Percentiles rank a stretch among this genome's conserved stretches.
phyloP scores from a whole-genome alignment of 805 yeast genomes.

The Wickerhamiella alocasiicola region DNA sequence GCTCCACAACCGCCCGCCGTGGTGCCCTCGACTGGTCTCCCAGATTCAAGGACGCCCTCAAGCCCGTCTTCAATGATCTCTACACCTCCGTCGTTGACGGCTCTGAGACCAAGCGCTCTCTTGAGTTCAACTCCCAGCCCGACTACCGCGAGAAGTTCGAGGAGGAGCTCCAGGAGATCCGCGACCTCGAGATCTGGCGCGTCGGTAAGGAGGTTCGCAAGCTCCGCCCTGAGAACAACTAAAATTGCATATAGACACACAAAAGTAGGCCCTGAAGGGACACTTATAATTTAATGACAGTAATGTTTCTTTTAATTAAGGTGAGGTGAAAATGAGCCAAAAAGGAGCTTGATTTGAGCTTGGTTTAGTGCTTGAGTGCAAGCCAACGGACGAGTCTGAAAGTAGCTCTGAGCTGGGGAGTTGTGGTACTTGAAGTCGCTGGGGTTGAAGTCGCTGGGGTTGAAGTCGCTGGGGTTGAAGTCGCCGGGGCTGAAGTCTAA shows the following conservation, averaged over 20 bases:
- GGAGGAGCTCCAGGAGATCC: constrained; percentile 81
- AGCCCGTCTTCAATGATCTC: constrained; percentile 95
- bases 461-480: too few relatives aligned
- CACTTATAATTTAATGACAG: constrained; percentile 5
- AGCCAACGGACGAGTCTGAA: too few relatives aligned
- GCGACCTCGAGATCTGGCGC: constrained; percentile 98
- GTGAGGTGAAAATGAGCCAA: too few relatives aligned
- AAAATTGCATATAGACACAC: constrained; percentile 24
- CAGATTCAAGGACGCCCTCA: constrained; percentile 94
- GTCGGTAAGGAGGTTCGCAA: constrained; percentile 99
- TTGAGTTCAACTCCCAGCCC: constrained; percentile 95
- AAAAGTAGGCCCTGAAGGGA: constrained; percentile 9
- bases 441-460: too few relatives aligned
- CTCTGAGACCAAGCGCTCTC: constrained; percentile 93
- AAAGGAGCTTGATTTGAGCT: too few relatives aligned
- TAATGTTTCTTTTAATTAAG: too few relatives aligned
- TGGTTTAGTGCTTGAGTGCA: too few relatives aligned
- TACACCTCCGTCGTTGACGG: constrained; percentile 94
- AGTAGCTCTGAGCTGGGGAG: too few relatives aligned
- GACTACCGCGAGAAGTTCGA: constrained; percentile 97
- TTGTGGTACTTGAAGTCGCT: too few relatives aligned
- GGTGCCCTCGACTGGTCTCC: constrained; percentile 99
- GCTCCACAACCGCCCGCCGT: constrained; percentile 99
- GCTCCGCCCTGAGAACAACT: constrained; percentile 98
- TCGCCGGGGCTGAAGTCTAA: too few relatives aligned